Evolutionary conservation across 306 rosid species (phyloP).

Genomic region (Gynostemma pentaphyllum): DNA sequence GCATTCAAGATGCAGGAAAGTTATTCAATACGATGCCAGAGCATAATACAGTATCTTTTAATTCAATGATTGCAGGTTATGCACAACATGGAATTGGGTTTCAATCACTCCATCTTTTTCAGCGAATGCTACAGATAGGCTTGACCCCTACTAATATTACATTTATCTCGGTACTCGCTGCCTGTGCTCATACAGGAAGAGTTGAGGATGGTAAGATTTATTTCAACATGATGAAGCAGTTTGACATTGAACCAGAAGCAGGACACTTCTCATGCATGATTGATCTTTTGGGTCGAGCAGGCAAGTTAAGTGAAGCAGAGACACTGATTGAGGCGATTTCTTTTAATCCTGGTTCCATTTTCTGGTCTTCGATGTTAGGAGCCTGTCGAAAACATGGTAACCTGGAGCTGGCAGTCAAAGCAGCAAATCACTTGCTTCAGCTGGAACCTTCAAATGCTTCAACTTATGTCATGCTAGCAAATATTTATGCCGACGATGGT

Average conservation of each 20-base stretch:
- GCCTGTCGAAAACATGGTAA: constrained; percentile 71
- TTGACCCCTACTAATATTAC: constrained; percentile 43
- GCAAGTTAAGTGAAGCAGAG: no score
- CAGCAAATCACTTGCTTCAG: constrained; percentile 41
- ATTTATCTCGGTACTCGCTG: no score
- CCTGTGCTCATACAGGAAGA: no score
- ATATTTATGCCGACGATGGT: constrained; percentile 49
- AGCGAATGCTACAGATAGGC: no score
- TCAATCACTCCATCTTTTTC: no score
- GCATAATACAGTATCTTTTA: constrained; percentile 40
- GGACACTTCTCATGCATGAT: no score
- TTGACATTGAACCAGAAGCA: constrained; percentile 57
- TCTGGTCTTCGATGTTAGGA: constrained; percentile 78
- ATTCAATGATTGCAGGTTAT: no score
- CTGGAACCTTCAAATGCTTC: constrained; percentile 50
- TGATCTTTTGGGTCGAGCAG: no score
- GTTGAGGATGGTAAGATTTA: constrained; percentile 51
- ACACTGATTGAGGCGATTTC: no score
- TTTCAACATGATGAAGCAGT: constrained; percentile 59
- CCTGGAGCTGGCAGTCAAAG: constrained; percentile 58
- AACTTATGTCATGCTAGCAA: constrained; percentile 55
- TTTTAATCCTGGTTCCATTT: constrained; percentile 43
- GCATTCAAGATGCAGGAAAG: constrained; percentile 53
- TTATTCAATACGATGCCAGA: constrained; percentile 54
- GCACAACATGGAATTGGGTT: no score